These are phyloP conservation scores for Kitagawia praeruptora DNA, from an alignment of 129 eudicot species.

Conservation along the genomic window DNA sequence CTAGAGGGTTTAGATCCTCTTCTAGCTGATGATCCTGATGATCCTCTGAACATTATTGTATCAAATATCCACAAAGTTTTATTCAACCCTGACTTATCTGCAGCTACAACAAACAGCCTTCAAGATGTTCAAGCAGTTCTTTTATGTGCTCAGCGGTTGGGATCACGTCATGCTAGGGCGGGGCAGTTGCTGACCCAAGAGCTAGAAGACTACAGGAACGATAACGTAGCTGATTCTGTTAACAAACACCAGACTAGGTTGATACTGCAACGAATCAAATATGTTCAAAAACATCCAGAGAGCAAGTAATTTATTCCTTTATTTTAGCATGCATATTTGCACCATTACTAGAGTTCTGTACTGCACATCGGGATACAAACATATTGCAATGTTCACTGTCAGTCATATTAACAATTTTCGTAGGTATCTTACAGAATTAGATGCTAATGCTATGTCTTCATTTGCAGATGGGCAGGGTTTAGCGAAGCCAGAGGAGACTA, in stretches of 20 bases:
- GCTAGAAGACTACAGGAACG: slow-evolving; percentile 81
- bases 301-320: slow-evolving; percentile 38
- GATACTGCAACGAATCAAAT: slow-evolving; percentile 85
- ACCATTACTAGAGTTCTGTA: background rate
- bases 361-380: background rate
- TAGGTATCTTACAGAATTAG: background rate
- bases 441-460: background rate
- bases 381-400: background rate
- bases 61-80: slow-evolving; percentile 85
- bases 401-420: background rate
- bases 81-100: slow-evolving; percentile 65
- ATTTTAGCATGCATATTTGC: background rate
- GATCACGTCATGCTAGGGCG: slow-evolving; percentile 91
- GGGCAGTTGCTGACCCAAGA: slow-evolving; percentile 86
- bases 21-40: slow-evolving; percentile 91
- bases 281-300: slow-evolving; percentile 58
- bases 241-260: slow-evolving; percentile 88
- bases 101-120: slow-evolving; percentile 70
- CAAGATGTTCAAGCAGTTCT: slow-evolving; percentile 97
- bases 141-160: slow-evolving; percentile 80
- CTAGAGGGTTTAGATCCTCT: slow-evolving; percentile 88
- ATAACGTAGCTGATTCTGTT: slow-evolving; percentile 77
- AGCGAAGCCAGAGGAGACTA: slow-evolving; percentile 88
- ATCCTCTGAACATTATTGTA: slow-evolving; percentile 66
- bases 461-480: slow-evolving; percentile 90